Evolutionary conservation across 1,139 yeast genomes (phyloP).

Genomic region (Kodamaea derodonti): DNA sequence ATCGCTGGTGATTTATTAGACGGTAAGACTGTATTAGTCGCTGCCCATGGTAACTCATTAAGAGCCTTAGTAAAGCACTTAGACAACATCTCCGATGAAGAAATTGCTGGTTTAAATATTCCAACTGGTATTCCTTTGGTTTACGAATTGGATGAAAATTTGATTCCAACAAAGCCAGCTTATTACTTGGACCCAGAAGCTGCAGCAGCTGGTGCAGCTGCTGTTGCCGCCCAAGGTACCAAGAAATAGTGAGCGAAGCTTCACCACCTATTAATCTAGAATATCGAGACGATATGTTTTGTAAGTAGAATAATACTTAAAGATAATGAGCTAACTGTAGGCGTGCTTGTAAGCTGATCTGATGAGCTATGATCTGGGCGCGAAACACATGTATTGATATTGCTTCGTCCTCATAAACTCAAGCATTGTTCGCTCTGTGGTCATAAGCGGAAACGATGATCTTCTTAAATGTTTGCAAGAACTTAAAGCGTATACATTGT

Average conservation of each 20-base stretch:
- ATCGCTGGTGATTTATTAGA: constrained; percentile 79
- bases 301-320: no score
- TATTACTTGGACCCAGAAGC: constrained; percentile 99
- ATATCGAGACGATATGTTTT: no score
- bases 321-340: no score
- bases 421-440: no score
- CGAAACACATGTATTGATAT: constrained; percentile 1
- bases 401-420: no score
- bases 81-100: constrained; percentile 89
- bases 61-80: constrained; percentile 96
- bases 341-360: no score
- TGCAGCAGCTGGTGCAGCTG: constrained; percentile 99
- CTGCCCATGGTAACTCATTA: constrained; percentile 98
- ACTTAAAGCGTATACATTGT: no score
- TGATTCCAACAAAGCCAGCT: constrained; percentile 89
- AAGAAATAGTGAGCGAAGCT: constrained; percentile 29
- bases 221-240: constrained; percentile 94
- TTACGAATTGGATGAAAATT: constrained; percentile 84
- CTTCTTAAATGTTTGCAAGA: no score
- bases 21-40: constrained; percentile 88
- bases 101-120: constrained; percentile 90
- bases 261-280: no score
- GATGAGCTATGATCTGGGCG: no score
- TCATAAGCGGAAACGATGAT: no score
- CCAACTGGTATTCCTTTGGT: constrained; percentile 99